phyloP scores from a whole-genome alignment of 345 rosid species.

The Gynandropsis gynandra region DNA sequence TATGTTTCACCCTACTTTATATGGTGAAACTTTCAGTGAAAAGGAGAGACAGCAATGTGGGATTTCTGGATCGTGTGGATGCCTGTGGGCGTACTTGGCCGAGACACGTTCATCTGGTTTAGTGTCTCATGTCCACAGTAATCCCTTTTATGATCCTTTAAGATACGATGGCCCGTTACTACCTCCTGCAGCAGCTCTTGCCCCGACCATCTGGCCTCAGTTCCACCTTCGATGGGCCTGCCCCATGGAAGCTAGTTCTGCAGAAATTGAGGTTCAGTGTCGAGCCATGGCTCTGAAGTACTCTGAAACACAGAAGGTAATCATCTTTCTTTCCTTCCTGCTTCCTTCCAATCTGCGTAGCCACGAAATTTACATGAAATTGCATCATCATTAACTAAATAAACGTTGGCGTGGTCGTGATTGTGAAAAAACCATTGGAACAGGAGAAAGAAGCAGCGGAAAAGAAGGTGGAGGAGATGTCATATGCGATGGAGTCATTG shows the following conservation, averaged over 20 bases:
- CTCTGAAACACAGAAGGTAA: slow-evolving; percentile 71
- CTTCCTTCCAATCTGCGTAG: neutral
- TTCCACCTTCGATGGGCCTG: slow-evolving; percentile 99
- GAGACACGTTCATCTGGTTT: slow-evolving; percentile 58
- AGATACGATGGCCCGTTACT: slow-evolving; percentile 51
- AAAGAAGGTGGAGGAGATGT: slow-evolving; percentile 49
- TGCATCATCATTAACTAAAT: neutral
- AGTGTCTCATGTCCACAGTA: slow-evolving; percentile 65
- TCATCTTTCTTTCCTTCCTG: slow-evolving; percentile 10
- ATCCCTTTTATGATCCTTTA: slow-evolving; percentile 63
- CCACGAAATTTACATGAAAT: neutral
- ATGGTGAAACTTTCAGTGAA: slow-evolving; percentile 53
- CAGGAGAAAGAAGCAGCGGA: slow-evolving; percentile 82
- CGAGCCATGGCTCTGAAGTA: slow-evolving; percentile 52
- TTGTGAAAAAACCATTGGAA: slow-evolving; percentile 7
- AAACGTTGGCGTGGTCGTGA: no score
- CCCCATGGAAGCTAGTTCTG: slow-evolving; percentile 67
- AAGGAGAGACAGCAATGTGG: slow-evolving; percentile 73
- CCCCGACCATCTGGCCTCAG: slow-evolving; percentile 95
- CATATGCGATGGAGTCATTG: slow-evolving; percentile 43
- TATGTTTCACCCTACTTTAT: slow-evolving; percentile 7
- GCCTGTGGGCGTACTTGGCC: slow-evolving; percentile 81
- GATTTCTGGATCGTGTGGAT: slow-evolving; percentile 64
- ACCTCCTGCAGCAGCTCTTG: slow-evolving; percentile 97
- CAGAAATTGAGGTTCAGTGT: slow-evolving; percentile 65